Base-by-base conservation (phyloP, 2,329 filamentous ascomycete genomes). In the Fusarium dimerum region DNA sequence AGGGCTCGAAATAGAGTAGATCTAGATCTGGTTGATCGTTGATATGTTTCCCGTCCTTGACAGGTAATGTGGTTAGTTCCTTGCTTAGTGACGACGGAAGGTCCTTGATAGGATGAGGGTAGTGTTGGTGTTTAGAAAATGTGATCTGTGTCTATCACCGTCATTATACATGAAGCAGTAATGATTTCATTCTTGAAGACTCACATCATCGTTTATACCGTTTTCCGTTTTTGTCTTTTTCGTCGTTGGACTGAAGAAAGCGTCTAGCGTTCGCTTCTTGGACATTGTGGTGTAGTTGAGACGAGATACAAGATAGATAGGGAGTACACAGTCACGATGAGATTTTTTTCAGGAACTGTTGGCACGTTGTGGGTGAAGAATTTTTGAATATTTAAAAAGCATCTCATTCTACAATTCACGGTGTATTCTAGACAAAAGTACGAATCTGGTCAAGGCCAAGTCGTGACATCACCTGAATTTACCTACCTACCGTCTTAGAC, bases 1-100 rank as follows among this genome's bases (percentile, higher is more conserved):
- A 92, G 0, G 89, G 88, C 62, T 90, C 80, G 66, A 87, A 92
- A 70, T 90, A 90, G 9, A 92, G 71, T 0, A 93, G 76, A 66
- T 92, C 87, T 0, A 92, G 78, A 57, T 92, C 81, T 0, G 83
- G 80, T 62, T 88, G 84, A 63, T 90, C 78, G 60, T 84, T 83
- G 59, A 92, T 86, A 3, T 67, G 62, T 43, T 73, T 77, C 1
- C 78, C 81, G 54, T 81, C 75, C 17, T 77, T 72, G 1, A 79
- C 77, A 6, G 86, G 84, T 2, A 78, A 61, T 5, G 73, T 76
- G 0, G 65, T 55, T 3, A 82, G 51, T 43, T 76, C 73, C 15
- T 64, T 68, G 45, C 64, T 65, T 9, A 81, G 60, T 8, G 69
- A 63, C 3, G 55, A 16, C 13, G 77, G 72, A 9, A 83, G 68